Evolutionary conservation across 1,284 basidiomycete species (phyloP), one percentile per base, ranked within the genome.

Genomic region (Trichosporon coremiiforme): DNA sequence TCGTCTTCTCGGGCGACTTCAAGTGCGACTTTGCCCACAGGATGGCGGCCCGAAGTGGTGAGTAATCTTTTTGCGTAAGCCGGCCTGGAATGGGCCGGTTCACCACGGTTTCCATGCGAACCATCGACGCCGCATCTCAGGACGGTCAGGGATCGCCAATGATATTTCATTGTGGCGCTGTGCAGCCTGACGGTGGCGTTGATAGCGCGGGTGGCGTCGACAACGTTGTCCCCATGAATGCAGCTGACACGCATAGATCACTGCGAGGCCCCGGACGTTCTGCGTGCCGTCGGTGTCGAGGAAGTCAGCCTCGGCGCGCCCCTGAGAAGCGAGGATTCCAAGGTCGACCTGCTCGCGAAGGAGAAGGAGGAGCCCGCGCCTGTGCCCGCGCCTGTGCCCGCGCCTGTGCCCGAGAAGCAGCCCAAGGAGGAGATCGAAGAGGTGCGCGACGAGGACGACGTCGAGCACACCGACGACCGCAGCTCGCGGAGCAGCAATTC

Each of bases 41-140:
- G 10, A 84, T 84, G 83, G 80, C 77, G 77, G 80, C 75, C 22
- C 80, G 77, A 4, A 78, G 74, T n/a, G 75, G 80, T 82, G 35
- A 70, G 80, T 77, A 12, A 7, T 53, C 41, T 45, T 45, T 45
- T 38, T 12, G 6, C 36, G 36, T 38, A 38, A 38, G 36, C 36
- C 36, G 36, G 36, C 36, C 15, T 9, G 20, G 2, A 13, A 17
- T 9, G 17, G 12, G 25, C 12, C 33, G 15, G 22, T 64, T 20
- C 4, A n/a, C 41, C 4, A 45, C 17, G 15, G 15, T 9, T n/a
- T 12, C 20, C 47, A 53, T 53, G 47, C 9, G 47, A 15, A 15
- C 20, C n/a, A 9, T 2, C 47, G 17, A 17, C 15, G 47, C 8
- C 17, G 47, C 20, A 20, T 15, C 15, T 20, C 47, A 20, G 47